Base-by-base conservation (phyloP, 2,329 filamentous ascomycete genomes). In the Paraconiothyrium brasiliense region DNA sequence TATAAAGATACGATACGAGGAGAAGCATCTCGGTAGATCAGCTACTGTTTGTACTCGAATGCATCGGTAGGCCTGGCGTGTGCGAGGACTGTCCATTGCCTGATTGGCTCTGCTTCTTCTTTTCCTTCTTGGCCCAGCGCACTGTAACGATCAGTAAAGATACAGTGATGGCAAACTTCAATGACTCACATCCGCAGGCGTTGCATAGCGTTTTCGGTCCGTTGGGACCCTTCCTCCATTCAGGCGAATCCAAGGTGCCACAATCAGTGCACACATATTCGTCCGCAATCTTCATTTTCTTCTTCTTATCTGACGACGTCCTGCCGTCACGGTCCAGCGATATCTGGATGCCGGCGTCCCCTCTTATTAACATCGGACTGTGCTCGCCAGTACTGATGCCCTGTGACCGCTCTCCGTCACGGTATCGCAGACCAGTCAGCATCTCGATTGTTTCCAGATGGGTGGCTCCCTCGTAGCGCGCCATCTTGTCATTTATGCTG, bases 261-360 rank as follows among this genome's bases (percentile, higher is more conserved):
- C 94, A 98, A 78, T 97, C 94, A 1, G 92, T 94, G 79, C 94
- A 98, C 41, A 97, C 92, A 75, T 97, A 97, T 83, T 97, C 94
- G 74, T 97, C 86, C 10, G 84, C 84, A 47, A 85, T 85, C 77
- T 97, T 97, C 50, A 92, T 83, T 77, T 97, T 97, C 83, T 91
- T 92, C 83, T 96, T 89, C 76, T 90, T 96, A 79, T 97, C 94
- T 0, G 87, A 89, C 13, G 85, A 85, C 22, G 76, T 79, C 52
- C 90, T 84, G 14, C 86, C 85, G 61, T 95, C 92, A 65, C 93
- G 88, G 67, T 97, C 93, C 37, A 91, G 81, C 0, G 92, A 88
- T 55, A 96, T 95, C 8, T 91, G 90, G 63, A 97, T 94, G 54
- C 93, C 93, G 9, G 88, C 92, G 75, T 97, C 93, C 56, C 92